Percentiles rank a stretch among this genome's conserved stretches.
phyloP scores from a whole-genome alignment of 176 grass and related monocot genomes.

The Oryza punctata region DNA sequence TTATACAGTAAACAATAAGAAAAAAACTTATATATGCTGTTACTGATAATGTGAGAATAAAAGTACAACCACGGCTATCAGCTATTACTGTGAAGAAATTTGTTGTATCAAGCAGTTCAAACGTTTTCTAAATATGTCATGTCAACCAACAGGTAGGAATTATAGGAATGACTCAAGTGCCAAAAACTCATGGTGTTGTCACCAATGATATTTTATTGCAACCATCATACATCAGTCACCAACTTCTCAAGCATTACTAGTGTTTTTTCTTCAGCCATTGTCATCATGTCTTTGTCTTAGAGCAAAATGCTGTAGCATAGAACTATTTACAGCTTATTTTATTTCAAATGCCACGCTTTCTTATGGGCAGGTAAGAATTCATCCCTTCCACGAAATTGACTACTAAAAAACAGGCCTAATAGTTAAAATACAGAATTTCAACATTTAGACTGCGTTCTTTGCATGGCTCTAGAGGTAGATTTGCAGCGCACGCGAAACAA shows the following conservation, averaged over 20 bases:
- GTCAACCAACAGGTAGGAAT: constrained; percentile 51
- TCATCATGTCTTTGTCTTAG: constrained; percentile 44
- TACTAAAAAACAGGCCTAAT: neutral
- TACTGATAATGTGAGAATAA: constrained; percentile 17
- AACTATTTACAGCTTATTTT: constrained; percentile 8
- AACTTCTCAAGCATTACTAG: constrained; percentile 28
- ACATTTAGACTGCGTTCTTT: neutral
- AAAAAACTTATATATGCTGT: constrained; percentile 24
- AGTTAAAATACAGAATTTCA: constrained; percentile 4
- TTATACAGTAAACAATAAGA: constrained; percentile 7
- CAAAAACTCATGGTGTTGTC: neutral
- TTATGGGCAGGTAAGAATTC: constrained; percentile 44
- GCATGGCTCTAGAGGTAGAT: too few relatives aligned
- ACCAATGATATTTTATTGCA: constrained; percentile 22
- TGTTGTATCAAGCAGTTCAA: constrained; percentile 44
- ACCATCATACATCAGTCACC: constrained; percentile 28
- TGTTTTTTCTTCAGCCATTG: constrained; percentile 18
- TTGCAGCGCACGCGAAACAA: too few relatives aligned
- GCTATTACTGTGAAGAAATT: constrained; percentile 23
- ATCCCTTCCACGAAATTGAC: constrained; percentile 42
- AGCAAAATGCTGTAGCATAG: constrained; percentile 34
- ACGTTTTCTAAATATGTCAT: constrained; percentile 45
- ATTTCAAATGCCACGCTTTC: constrained; percentile 37
- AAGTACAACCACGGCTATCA: neutral
- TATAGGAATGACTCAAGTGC: constrained; percentile 28